Base-by-base conservation (phyloP, 2,329 filamentous ascomycete species). In the Penicillium sp. region DNA sequence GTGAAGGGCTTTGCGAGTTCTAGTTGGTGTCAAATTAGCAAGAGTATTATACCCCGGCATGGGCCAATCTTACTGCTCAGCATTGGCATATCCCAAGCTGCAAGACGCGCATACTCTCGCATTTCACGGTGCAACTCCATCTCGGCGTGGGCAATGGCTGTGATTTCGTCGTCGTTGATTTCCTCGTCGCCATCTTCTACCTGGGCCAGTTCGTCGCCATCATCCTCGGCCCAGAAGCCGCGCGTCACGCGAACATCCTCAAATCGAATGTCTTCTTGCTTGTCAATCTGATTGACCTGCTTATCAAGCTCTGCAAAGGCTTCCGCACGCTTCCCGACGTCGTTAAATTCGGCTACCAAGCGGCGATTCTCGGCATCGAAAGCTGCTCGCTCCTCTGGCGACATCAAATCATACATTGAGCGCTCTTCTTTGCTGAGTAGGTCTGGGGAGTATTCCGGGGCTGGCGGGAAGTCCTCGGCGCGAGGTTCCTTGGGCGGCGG, bases 11-110 rank as follows among this genome's bases (percentile, higher is more conserved):
- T 85, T 38, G 85, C 83, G 46, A 92, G 76, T 61, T 90, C 86
- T 95, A 34, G 26, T 39, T 23, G 28, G 16, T 28, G 37, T 15
- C 36, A 13, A 14, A 33, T 48, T 41, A 45, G 41, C 25, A 14
- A 42, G 26, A 37, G 11, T 29, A 8, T 9, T 15, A 16, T 14
- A 2, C 4, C 3, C n/a, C 7, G 22, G 18, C 16, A 34, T 13
- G 16, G 13, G 16, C 14, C 27, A 20, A 33, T 35, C 85, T 64
- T 77, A 95, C 89, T 85, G 41, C 82, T 79, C 43, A 98, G 72
- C 46, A 95, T 69, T 7, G 92, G 92, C 83, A 98, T 85, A 66
- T 98, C 92, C 89, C 92, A 98, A 15, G 88, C 87, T 31, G 85
- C 80, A 52, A 95, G 73, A 35, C 92, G 77, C 32, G 85, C 82